Evolutionary conservation across 2,329 filamentous ascomycete species (phyloP).

Genomic region (Nakataea oryzae): DNA sequence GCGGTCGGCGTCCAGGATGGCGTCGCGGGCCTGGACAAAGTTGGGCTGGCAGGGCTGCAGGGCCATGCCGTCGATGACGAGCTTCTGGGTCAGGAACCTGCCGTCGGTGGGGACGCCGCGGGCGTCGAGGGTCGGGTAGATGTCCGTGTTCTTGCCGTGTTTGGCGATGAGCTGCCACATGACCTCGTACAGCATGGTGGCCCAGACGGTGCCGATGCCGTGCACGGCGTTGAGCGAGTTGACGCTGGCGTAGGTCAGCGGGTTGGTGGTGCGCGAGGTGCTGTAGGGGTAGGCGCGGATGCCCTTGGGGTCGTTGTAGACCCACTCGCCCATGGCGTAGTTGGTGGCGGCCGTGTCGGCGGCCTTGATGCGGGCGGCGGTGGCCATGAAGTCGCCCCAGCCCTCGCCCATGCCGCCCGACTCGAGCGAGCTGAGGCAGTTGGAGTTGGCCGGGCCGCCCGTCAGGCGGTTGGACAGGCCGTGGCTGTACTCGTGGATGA

Average conservation of each 20-base stretch:
- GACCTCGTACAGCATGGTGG: slow-evolving; percentile 42
- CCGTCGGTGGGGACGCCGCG: slow-evolving; percentile 40
- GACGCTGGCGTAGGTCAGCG: slow-evolving; percentile 33
- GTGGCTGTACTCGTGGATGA: slow-evolving; percentile 50
- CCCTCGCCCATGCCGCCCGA: slow-evolving; percentile 48
- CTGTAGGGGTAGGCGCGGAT: slow-evolving; percentile 42
- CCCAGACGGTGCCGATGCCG: slow-evolving; percentile 40
- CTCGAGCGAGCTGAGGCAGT: slow-evolving; percentile 35
- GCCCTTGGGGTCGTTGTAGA: slow-evolving; percentile 28
- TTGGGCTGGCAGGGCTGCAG: slow-evolving; percentile 47
- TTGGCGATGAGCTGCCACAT: slow-evolving; percentile 48
- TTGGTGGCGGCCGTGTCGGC: slow-evolving; percentile 31
- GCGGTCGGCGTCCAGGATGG: slow-evolving; percentile 44
- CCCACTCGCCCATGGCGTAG: slow-evolving; percentile 40
- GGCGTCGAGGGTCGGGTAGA: slow-evolving; percentile 26
- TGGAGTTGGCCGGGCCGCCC: slow-evolving; percentile 42
- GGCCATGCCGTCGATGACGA: slow-evolving; percentile 40
- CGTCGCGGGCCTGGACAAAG: slow-evolving; percentile 40
- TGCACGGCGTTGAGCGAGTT: slow-evolving; percentile 31
- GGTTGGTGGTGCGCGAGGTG: slow-evolving; percentile 36
- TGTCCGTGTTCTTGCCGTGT: slow-evolving; percentile 36
- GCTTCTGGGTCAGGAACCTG: slow-evolving; percentile 38
- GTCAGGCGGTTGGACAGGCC: slow-evolving; percentile 47
- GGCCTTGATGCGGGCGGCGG: slow-evolving; percentile 34
- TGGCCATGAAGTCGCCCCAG: slow-evolving; percentile 46